phyloP scores from a whole-genome alignment of 257 asterid species.

The Cynanchum wilfordii region DNA sequence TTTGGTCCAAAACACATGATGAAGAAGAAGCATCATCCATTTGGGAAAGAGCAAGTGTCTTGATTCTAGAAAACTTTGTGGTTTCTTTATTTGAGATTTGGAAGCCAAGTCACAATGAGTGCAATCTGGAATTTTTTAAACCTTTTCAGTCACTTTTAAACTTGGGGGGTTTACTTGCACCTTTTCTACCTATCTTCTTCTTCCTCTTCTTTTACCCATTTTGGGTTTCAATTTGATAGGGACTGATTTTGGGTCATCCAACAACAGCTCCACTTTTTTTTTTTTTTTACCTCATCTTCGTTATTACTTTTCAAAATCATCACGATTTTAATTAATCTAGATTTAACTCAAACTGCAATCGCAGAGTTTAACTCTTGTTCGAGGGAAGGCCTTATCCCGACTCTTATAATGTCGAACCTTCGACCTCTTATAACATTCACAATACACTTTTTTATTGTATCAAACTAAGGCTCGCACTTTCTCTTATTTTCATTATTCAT shows the following conservation, averaged over 20 bases:
- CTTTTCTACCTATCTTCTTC: not conserved
- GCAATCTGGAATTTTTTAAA: not conserved
- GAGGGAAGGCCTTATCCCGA: no score
- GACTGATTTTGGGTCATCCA: not conserved
- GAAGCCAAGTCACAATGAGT: slow-evolving; percentile 8
- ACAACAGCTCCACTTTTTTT: no score
- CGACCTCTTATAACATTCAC: no score
- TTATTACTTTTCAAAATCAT: no score
- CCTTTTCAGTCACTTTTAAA: not conserved
- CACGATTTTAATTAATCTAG: no score
- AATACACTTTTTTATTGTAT: no score
- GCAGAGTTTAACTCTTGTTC: no score
- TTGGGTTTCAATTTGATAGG: not conserved
- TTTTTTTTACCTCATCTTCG: no score
- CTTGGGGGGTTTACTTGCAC: not conserved
- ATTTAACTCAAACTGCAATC: no score
- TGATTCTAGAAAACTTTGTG: not conserved
- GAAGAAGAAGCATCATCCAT: slow-evolving; percentile 9
- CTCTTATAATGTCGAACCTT: no score
- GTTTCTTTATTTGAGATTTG: not conserved
- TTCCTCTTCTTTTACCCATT: not conserved
- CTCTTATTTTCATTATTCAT: no score
- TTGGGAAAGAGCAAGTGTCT: slow-evolving; percentile 13
- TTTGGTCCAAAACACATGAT: not conserved
- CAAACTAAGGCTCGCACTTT: no score